Conservation (phyloP, 169 alveolate genomes). For the Nephromyces sp. region DNA sequence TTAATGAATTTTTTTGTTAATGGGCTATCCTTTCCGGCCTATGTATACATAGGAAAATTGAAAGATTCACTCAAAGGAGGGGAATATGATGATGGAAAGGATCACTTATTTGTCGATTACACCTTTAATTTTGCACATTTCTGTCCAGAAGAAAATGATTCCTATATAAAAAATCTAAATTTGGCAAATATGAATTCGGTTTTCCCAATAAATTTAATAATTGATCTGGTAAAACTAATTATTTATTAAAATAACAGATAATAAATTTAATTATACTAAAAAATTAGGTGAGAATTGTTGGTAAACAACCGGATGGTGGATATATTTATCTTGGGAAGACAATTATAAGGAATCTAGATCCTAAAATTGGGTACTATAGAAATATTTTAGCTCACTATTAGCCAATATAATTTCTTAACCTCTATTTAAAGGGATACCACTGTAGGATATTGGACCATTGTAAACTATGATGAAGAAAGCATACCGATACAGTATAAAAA, state of each 20-base stretch:
- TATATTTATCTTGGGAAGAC: not conserved
- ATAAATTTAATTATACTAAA: too few species aligned
- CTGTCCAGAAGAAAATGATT: not conserved
- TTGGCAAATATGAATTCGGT: not conserved
- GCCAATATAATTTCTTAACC: not conserved
- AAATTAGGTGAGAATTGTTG: not conserved
- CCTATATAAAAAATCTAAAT: not conserved
- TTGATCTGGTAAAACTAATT: not conserved
- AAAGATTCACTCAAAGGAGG: not conserved
- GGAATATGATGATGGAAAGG: not conserved
- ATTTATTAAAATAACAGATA: too few species aligned
- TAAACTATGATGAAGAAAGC: not conserved
- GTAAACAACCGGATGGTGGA: slow-evolving; percentile 2
- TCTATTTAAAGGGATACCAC: not conserved
- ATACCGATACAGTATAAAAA: too few species aligned
- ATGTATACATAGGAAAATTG: not conserved
- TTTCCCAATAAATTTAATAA: not conserved
- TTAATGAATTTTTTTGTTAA: not conserved
- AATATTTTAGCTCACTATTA: not conserved
- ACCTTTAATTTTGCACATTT: not conserved
- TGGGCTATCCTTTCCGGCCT: not conserved
- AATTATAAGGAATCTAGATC: not conserved
- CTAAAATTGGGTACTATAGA: not conserved
- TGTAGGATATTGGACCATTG: not conserved
- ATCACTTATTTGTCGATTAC: not conserved